Conservation (phyloP, 495 filamentous ascomycete genomes). For the Darksidea phi region DNA sequence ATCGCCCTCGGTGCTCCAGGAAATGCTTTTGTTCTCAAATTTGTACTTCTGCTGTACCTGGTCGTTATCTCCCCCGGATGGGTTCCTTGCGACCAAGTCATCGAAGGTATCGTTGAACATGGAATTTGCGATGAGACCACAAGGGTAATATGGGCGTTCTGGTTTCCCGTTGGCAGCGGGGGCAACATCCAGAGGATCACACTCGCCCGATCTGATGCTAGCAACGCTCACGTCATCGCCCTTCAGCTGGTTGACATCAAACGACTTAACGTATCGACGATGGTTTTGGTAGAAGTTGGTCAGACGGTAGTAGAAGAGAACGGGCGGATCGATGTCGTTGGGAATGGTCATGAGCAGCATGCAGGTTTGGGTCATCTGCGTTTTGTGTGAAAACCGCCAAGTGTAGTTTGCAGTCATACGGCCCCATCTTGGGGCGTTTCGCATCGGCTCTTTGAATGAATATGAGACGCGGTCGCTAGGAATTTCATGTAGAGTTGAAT, state of each 20-base stretch:
- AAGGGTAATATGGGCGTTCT: conserved; percentile 73
- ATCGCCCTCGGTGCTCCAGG: conserved; percentile 78
- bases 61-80: not conserved
- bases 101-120: conserved; percentile 98
- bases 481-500: conserved; percentile 1
- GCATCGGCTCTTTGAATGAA: conserved; percentile 59
- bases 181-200: conserved; percentile 68
- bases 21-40: conserved; percentile 77
- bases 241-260: conserved; percentile 77
- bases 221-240: conserved; percentile 62
- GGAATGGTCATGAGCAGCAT: conserved; percentile 73
- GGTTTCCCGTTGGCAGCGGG: conserved; percentile 43
- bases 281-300: conserved; percentile 99
- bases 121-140: conserved; percentile 94
- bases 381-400: conserved; percentile 2
- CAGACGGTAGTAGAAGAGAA: conserved; percentile 89
- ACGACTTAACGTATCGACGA: conserved; percentile 87
- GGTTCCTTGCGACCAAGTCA: conserved; percentile 61
- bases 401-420: conserved; percentile 20
- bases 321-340: conserved; percentile 70
- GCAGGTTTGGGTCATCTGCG: conserved; percentile 51
- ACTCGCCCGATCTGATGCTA: conserved; percentile 65
- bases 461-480: conserved; percentile 56
- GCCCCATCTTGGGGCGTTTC: conserved; percentile 30
- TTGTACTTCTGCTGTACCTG: conserved; percentile 51